Percentiles rank a stretch among this genome's conserved stretches.
These are phyloP conservation scores for Anthostomella pinea DNA, from an alignment of 2,329 filamentous ascomycete genomes.

Conservation along the genomic window DNA sequence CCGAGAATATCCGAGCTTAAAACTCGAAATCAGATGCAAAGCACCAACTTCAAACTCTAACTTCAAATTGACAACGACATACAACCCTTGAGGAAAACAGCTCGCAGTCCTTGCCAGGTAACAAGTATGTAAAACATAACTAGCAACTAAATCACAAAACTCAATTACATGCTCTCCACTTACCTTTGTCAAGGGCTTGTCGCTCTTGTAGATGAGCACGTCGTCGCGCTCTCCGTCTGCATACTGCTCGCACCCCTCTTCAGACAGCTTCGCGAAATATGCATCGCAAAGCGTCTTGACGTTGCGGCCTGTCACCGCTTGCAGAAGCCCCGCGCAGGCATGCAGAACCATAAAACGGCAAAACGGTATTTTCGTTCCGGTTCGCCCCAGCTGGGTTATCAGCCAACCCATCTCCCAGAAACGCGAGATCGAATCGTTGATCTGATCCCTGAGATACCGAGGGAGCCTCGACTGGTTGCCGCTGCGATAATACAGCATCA, in stretches of 20 bases:
- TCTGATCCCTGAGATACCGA: slow-evolving; percentile 2
- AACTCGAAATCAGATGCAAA: too few species aligned
- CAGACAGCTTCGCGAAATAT: too few species aligned
- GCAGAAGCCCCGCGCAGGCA: slow-evolving; percentile 1
- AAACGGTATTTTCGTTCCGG: background rate
- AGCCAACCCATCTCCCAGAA: slow-evolving; percentile 12
- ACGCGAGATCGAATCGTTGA: slow-evolving; percentile 1
- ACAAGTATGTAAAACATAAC: too few species aligned
- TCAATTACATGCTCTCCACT: too few species aligned
- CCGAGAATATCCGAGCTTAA: too few species aligned
- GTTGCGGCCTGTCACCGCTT: slow-evolving; percentile 1
- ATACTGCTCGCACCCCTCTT: slow-evolving; percentile 1
- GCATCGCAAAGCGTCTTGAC: too few species aligned
- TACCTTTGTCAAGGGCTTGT: slow-evolving; percentile 3
- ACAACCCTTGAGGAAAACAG: too few species aligned
- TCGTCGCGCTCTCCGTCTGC: background rate
- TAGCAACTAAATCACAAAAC: background rate
- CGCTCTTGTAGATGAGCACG: slow-evolving; percentile 8
- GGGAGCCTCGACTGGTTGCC: slow-evolving; percentile 6
- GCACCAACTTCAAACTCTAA: too few species aligned
- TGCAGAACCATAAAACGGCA: background rate
- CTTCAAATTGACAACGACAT: too few species aligned
- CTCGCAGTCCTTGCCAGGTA: too few species aligned
- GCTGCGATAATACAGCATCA: too few species aligned
- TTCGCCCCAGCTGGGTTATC: slow-evolving; percentile 4